Percentiles rank a stretch among this genome's conserved stretches.
These are phyloP conservation scores for Aspergillus tubingensis DNA, from an alignment of 2,329 filamentous ascomycete genomes.

Conservation along the genomic window DNA sequence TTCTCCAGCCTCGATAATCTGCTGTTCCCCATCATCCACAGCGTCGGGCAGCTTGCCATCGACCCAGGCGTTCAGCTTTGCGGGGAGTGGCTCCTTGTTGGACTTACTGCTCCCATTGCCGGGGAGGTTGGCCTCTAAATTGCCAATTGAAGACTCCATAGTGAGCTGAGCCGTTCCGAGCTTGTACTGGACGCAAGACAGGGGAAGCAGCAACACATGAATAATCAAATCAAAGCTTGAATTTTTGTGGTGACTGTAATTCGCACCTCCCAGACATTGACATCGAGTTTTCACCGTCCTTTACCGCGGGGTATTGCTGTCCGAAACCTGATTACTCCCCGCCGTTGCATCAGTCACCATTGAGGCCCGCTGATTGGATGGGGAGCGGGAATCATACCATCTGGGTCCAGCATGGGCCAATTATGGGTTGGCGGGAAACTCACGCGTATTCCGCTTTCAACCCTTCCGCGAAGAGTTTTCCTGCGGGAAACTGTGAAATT, in stretches of 20 bases:
- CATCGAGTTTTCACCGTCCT: background rate
- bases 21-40: background rate
- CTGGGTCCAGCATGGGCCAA: background rate
- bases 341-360: background rate
- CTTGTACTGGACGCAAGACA: background rate
- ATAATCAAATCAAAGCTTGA: background rate
- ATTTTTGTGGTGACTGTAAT: background rate
- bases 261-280: background rate
- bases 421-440: background rate
- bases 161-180: background rate
- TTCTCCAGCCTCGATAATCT: conserved; percentile 1
- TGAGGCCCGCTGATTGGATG: background rate
- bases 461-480: background rate
- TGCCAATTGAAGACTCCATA: background rate
- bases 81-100: background rate
- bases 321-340: background rate
- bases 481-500: background rate
- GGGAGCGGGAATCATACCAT: background rate
- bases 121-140: background rate
- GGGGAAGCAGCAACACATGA: background rate
- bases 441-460: background rate
- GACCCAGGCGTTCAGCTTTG: background rate
- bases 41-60: background rate
- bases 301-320: background rate
- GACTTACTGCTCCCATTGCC: background rate